Evolutionary conservation across 257 asterid genomes (phyloP).

Genomic region (Solanum dulcamara): DNA sequence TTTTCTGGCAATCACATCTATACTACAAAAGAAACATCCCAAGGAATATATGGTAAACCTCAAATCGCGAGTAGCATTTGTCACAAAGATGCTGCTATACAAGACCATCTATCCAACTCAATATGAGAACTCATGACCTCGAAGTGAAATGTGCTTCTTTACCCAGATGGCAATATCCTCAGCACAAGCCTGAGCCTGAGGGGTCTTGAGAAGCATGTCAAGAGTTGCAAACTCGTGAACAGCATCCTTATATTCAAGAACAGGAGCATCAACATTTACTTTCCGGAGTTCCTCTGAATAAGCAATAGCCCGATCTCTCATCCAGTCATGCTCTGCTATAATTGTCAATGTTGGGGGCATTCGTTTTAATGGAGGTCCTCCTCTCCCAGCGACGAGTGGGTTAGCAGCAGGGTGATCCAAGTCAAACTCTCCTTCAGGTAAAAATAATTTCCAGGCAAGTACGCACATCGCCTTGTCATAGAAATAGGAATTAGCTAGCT

Average conservation of each 20-base stretch:
- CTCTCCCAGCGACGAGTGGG: slow-evolving; percentile 48
- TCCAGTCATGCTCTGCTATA: slow-evolving; percentile 90
- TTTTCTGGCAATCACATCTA: slow-evolving; percentile 20
- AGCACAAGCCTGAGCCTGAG: slow-evolving; percentile 82
- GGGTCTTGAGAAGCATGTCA: slow-evolving; percentile 76
- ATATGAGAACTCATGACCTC: slow-evolving; percentile 90
- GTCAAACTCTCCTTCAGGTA: slow-evolving; percentile 65
- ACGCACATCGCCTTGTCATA: slow-evolving; percentile 83
- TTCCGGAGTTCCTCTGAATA: slow-evolving; percentile 89
- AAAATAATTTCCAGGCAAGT: slow-evolving; percentile 73
- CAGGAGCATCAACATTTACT: slow-evolving; percentile 83
- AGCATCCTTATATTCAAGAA: slow-evolving; percentile 79
- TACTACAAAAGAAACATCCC: slow-evolving; percentile 27
- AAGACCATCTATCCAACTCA: slow-evolving; percentile 17
- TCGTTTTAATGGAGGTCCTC: slow-evolving; percentile 63
- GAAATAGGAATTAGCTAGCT: slow-evolving; percentile 76
- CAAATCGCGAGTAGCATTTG: neutral
- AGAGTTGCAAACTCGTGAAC: slow-evolving; percentile 90
- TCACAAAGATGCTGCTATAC: neutral
- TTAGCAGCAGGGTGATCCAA: slow-evolving; percentile 81
- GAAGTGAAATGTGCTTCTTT: slow-evolving; percentile 72
- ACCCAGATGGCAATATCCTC: slow-evolving; percentile 94
- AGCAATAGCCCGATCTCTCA: slow-evolving; percentile 89
- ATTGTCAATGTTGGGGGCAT: slow-evolving; percentile 90
- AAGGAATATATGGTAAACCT: neutral